A percentile compares a stretch with the other conserved stretches of the same genome.
Evolutionary conservation across 2,329 filamentous ascomycete genomes (phyloP).

Genomic region (Xylaria sp.): DNA sequence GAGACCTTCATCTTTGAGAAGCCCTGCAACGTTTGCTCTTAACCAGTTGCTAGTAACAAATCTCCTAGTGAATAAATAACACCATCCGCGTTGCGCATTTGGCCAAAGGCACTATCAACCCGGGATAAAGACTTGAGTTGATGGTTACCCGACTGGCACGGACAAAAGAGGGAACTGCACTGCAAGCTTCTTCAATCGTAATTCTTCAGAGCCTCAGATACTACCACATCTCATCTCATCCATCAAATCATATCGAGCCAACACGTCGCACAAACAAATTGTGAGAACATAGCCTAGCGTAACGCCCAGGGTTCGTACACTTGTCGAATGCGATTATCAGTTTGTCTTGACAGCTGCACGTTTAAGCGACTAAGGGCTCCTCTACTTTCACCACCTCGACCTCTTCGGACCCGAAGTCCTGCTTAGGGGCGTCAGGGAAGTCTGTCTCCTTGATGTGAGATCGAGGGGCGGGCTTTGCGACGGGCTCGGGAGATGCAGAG

Average conservation of each 20-base stretch:
- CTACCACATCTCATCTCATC: conserved; percentile 32
- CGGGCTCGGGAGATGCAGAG: conserved; percentile 49
- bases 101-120: conserved; percentile 14
- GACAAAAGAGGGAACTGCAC: conserved; percentile 30
- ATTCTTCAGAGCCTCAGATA: conserved; percentile 26
- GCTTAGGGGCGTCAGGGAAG: conserved; percentile 53
- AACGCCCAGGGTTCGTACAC: conserved; percentile 24
- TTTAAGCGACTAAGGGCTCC: conserved; percentile 44
- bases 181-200: conserved; percentile 19
- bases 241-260: conserved; percentile 35
- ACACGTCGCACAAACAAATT: conserved; percentile 30
- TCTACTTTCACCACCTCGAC: conserved; percentile 31
- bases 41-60: conserved; percentile 17
- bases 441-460: conserved; percentile 49
- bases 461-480: conserved; percentile 44
- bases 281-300: conserved; percentile 21
- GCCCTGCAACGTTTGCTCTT: conserved; percentile 1
- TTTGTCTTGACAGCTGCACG: conserved; percentile 6
- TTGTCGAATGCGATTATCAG: background rate
- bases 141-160: conserved; percentile 16
- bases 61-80: conserved; percentile 15
- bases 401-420: conserved; percentile 44
- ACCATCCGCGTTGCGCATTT: conserved; percentile 15
- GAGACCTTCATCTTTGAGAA: background rate
- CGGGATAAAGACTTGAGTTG: conserved; percentile 13